Evolutionary conservation across 2,329 filamentous ascomycete species (phyloP).

Genomic region (Didymella keratinophila): DNA sequence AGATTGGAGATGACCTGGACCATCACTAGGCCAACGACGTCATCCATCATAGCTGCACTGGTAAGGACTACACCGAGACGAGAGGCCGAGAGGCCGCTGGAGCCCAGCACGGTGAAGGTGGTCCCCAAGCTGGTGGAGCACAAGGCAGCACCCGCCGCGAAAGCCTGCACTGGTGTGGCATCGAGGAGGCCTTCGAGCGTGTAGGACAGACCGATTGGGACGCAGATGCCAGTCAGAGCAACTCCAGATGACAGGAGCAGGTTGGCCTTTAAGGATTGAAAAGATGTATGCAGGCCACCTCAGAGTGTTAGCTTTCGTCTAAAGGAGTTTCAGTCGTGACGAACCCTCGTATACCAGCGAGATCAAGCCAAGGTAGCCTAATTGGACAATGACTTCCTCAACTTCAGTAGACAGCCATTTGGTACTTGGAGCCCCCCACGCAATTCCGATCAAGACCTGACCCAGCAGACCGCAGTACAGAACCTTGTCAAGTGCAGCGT

Average conservation of each 20-base stretch:
- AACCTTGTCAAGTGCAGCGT: slow-evolving; percentile 64
- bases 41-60: slow-evolving; percentile 81
- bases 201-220: slow-evolving; percentile 73
- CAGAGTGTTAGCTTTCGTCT: slow-evolving; percentile 16
- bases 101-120: slow-evolving; percentile 69
- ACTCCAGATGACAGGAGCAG: slow-evolving; percentile 67
- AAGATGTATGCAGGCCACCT: slow-evolving; percentile 67
- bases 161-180: slow-evolving; percentile 67
- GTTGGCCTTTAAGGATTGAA: slow-evolving; percentile 66
- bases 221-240: slow-evolving; percentile 69
- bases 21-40: slow-evolving; percentile 79
- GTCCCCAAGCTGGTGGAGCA: slow-evolving; percentile 80
- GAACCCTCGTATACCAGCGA: slow-evolving; percentile 74
- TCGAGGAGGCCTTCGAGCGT: slow-evolving; percentile 60
- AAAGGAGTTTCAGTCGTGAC: not conserved
- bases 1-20: slow-evolving; percentile 77
- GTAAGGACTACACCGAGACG: slow-evolving; percentile 69
- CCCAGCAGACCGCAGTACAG: slow-evolving; percentile 76
- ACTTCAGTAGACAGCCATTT: slow-evolving; percentile 63
- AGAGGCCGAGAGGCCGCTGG: slow-evolving; percentile 64
- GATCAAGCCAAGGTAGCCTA: slow-evolving; percentile 78
- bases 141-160: slow-evolving; percentile 75
- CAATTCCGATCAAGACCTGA: slow-evolving; percentile 73
- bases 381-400: slow-evolving; percentile 66
- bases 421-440: slow-evolving; percentile 72